Evolutionary conservation across 163 green algal species (phyloP).

Genomic region (Chloromonas sp.): DNA sequence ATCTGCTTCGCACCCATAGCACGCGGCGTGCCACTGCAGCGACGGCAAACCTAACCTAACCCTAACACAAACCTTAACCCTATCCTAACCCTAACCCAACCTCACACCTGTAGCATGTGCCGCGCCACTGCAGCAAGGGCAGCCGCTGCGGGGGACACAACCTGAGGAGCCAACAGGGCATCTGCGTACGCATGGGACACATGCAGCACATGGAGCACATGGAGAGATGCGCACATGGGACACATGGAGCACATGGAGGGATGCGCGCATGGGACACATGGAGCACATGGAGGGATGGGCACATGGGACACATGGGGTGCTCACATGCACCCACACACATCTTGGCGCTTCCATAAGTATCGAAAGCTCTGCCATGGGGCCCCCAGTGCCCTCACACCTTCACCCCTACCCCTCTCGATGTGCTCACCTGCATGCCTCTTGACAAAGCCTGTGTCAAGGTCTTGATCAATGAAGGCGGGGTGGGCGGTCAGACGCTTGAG

Average conservation of each 20-base stretch:
- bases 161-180: not conserved
- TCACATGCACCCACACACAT: too few species aligned
- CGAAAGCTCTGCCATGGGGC: too few species aligned
- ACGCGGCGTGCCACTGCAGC: not conserved
- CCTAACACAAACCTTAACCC: slow-evolving; percentile 1
- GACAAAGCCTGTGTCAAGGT: slow-evolving; percentile 1
- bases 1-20: not conserved
- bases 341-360: too few species aligned
- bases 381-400: too few species aligned
- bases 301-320: too few species aligned
- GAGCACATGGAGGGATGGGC: too few species aligned
- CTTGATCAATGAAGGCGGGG: slow-evolving; percentile 23
- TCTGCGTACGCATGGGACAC: not conserved
- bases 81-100: not conserved
- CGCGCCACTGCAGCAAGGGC: not conserved
- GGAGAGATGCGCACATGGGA: too few species aligned
- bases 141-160: not conserved
- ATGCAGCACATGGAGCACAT: too few species aligned
- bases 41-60: not conserved
- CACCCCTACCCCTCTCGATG: not conserved
- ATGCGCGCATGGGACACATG: too few species aligned
- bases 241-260: too few species aligned
- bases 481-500: slow-evolving; percentile 48
- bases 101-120: not conserved
- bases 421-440: not conserved